These are phyloP conservation scores for Trichoderma virens DNA, from an alignment of 495 filamentous ascomycete genomes.

Conservation along the genomic window DNA sequence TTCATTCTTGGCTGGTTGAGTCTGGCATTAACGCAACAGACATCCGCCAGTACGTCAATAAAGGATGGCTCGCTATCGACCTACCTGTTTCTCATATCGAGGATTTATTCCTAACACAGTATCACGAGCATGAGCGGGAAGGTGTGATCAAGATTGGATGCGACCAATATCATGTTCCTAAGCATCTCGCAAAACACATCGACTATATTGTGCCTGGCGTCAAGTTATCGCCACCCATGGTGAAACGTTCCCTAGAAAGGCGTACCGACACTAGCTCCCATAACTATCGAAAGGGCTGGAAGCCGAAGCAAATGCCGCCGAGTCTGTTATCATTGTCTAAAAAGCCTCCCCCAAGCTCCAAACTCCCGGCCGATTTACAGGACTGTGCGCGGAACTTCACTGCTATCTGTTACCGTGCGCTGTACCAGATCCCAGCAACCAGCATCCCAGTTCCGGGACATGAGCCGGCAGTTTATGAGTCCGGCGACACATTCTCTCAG, in stretches of 20 bases:
- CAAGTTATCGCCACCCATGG: conserved; percentile 27
- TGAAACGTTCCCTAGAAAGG: conserved; percentile 12
- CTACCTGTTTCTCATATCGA: conserved; percentile 46
- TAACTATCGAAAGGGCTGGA: background rate
- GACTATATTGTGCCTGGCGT: conserved; percentile 55
- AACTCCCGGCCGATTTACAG: background rate
- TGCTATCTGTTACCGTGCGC: background rate
- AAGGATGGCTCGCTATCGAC: conserved; percentile 29
- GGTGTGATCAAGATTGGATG: background rate
- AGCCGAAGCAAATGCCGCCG: background rate
- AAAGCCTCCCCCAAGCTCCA: background rate
- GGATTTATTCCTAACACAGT: conserved; percentile 45
- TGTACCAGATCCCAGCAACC: conserved; percentile 24
- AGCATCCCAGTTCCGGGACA: conserved; percentile 26
- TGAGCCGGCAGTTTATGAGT: conserved; percentile 27
- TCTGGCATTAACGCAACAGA: conserved; percentile 34
- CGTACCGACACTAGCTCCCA: background rate
- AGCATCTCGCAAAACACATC: conserved; percentile 41
- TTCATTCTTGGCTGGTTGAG: conserved; percentile 41
- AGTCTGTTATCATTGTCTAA: background rate
- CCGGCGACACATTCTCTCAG: conserved; percentile 22
- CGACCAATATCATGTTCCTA: conserved; percentile 43
- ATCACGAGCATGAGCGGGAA: conserved; percentile 38
- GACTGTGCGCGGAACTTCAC: conserved; percentile 4
- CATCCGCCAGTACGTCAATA: background rate